Evolutionary conservation across 139 green algal genomes (phyloP), one percentile per base, ranked within the genome.

Genomic region (Tetraselmis chui): DNA sequence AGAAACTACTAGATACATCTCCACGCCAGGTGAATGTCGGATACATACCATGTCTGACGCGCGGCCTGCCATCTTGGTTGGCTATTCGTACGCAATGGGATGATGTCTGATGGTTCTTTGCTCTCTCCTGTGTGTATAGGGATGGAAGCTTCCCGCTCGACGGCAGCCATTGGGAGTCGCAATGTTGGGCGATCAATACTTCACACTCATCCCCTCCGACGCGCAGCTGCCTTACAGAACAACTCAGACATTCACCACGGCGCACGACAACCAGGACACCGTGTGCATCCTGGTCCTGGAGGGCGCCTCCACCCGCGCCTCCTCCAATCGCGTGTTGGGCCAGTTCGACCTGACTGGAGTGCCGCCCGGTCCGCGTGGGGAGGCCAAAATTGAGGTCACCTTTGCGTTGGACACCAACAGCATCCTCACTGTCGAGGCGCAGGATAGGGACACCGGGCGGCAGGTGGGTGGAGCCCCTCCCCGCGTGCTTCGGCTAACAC

Each of bases 331-430:
- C 59, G 83, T 91, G 67, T 84, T 94, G 77, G 91, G 91, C 0
- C 88, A 92, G 80, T 92, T 94, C 76, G 85, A 92, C 80, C 86
- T 94, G n/a, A 80, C 59, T 23, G 86, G 86, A 1, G 76, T 94
- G 31, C 89, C 89, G 0, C 75, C 82, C 1, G 88, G 78, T 24
- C 82, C 81, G 1, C 79, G 83, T 26, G 83, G 84, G 26, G 76
- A 32, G 25, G 59, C 79, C 2, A 80, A 87, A 76, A 84, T 89
- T 30, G 81, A 89, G 86, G 82, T 93, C 18, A 86, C 82, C 0
- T 87, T 89, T 75, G 78, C 88, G 26, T 26, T 93, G 45, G 85
- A 89, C 45, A n/a, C 28, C 23, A 83, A 87, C 80, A 87, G 85
- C 45, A 85, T 91, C 59, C 84, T 93, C 74, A 88, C 84, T 23